Percentiles rank a stretch among this genome's conserved stretches.
These are phyloP conservation scores for Boletus tylopilopsis DNA, from an alignment of 768 basidiomycete species.

Conservation along the genomic window DNA sequence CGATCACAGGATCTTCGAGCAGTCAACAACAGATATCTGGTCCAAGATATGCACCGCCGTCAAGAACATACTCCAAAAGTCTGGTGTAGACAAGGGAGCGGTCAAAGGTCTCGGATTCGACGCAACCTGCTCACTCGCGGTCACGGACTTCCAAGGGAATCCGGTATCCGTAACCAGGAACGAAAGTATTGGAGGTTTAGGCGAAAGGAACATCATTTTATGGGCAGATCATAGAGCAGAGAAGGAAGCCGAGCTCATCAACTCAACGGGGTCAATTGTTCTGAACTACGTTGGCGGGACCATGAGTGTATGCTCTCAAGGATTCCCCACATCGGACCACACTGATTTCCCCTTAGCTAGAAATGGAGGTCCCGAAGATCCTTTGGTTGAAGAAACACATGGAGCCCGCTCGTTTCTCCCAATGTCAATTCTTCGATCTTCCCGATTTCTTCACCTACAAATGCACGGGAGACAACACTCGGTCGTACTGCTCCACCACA, in stretches of 20 bases:
- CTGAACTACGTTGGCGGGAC: constrained; percentile 94
- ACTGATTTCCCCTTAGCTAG: constrained; percentile 53
- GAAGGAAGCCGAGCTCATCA: constrained; percentile 88
- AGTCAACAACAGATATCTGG: constrained; percentile 92
- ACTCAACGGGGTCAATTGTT: constrained; percentile 76
- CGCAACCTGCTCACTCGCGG: constrained; percentile 95
- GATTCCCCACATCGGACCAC: background rate
- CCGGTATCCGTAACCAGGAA: constrained; percentile 76
- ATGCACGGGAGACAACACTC: constrained; percentile 65
- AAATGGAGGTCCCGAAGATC: constrained; percentile 98
- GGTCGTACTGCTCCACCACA: constrained; percentile 90
- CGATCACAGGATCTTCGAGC: constrained; percentile 95
- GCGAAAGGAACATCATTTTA: constrained; percentile 80
- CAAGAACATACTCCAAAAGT: constrained; percentile 56
- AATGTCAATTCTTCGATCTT: constrained; percentile 84
- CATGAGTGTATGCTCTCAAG: constrained; percentile 68
- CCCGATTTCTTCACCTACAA: constrained; percentile 97
- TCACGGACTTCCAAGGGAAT: constrained; percentile 67
- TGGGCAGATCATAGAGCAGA: constrained; percentile 98
- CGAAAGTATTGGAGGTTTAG: constrained; percentile 48
- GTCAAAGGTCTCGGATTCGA: constrained; percentile 93
- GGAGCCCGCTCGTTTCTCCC: constrained; percentile 62
- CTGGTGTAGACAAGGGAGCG: constrained; percentile 49
- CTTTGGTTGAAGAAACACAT: constrained; percentile 95
- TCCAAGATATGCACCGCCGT: constrained; percentile 57